Conservation (phyloP, 2,329 filamentous ascomycete genomes). For the Chalaropsis thielavioides region DNA sequence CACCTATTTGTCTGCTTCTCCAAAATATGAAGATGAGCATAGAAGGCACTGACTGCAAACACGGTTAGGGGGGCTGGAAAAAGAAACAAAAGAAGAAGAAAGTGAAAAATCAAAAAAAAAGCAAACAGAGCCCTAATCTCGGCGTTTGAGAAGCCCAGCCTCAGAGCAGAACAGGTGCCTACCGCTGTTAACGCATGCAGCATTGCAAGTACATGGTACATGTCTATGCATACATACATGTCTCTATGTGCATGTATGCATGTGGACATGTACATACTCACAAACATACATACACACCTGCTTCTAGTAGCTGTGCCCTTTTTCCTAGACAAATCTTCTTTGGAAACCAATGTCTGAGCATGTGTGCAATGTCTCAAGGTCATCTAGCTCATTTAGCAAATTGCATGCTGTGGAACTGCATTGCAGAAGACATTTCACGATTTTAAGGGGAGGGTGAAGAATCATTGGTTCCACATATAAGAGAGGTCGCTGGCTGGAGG, state of each 20-base stretch:
- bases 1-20: not conserved
- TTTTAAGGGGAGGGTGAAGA: not conserved
- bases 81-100: not conserved
- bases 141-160: not conserved
- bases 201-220: too few relatives aligned
- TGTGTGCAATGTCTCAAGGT: not conserved
- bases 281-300: not conserved
- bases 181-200: not conserved
- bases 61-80: not conserved
- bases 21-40: not conserved
- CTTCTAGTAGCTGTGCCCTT: not conserved
- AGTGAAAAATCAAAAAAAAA: not conserved
- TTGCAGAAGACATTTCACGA: not conserved
- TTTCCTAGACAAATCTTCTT: not conserved
- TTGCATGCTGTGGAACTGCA: conserved; percentile 1
- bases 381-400: not conserved
- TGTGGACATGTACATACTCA: not conserved
- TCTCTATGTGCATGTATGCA: not conserved
- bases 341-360: not conserved
- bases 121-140: not conserved
- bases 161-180: not conserved
- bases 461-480: conserved; percentile 1
- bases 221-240: too few relatives aligned
- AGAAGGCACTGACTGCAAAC: not conserved
- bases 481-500: not conserved